Conservation (phyloP, 2,329 filamentous ascomycete species). For the Beauveria sp. region DNA sequence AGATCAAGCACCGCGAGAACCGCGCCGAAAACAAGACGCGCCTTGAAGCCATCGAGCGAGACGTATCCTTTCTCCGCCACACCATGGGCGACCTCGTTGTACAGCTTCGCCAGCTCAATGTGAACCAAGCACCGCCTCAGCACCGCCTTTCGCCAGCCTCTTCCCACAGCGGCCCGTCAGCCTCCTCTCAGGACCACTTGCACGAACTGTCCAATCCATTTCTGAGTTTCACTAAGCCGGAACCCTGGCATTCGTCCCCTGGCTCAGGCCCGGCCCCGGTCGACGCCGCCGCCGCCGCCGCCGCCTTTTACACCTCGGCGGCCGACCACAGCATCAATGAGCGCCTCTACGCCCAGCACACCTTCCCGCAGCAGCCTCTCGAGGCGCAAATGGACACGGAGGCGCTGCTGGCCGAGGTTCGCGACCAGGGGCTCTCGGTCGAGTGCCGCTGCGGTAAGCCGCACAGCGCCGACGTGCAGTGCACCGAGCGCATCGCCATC, state of each 20-base stretch:
- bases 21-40: slow-evolving; percentile 20
- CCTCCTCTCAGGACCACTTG: background rate
- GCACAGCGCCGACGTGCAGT: slow-evolving; percentile 18
- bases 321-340: background rate
- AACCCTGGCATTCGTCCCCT: background rate
- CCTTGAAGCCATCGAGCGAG: slow-evolving; percentile 20
- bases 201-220: background rate
- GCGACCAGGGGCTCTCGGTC: slow-evolving; percentile 9
- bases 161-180: background rate
- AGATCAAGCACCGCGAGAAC: slow-evolving; percentile 20
- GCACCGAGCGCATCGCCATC: slow-evolving; percentile 19
- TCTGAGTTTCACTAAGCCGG: background rate
- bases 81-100: slow-evolving; percentile 16
- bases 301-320: background rate
- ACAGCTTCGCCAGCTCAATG: slow-evolving; percentile 13
- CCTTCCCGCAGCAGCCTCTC: background rate
- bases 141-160: background rate
- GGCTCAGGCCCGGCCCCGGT: slow-evolving; percentile 7
- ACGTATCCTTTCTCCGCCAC: slow-evolving; percentile 18
- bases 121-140: background rate
- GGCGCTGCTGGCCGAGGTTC: background rate
- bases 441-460: slow-evolving; percentile 21
- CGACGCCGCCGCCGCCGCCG: background rate
- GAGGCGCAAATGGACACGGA: slow-evolving; percentile 1
- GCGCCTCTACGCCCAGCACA: background rate